Base-by-base conservation (phyloP, 1,284 basidiomycete species). In the Amylostereum chailletii region DNA sequence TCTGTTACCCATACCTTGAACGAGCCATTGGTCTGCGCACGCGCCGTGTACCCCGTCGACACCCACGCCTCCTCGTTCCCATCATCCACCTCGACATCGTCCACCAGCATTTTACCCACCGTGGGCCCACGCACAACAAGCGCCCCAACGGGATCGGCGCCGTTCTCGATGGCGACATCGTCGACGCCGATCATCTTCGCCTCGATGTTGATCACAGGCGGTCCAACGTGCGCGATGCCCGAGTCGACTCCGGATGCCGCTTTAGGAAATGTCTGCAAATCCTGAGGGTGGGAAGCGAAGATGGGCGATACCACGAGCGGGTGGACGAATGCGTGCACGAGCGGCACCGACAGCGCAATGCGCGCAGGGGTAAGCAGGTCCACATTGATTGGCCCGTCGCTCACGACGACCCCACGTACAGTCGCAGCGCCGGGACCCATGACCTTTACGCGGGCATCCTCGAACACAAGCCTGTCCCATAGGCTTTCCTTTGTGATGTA, bases 391-490 rank as follows among this genome's bases (percentile, higher is more conserved):
- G 58, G 51, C 27, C 86, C 85, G 56, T 76, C 84, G 51, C 78
- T 77, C 51, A 84, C 73, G 48, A 90, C 65, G 2, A 83, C 70
- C 27, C 69, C 77, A 51, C 86, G 69, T 40, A 90, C 55, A 19
- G 81, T 79, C 2, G 72, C 69, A 3, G 78, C 76, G 52, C 73
- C 71, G 32, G 76, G 74, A 41, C 80, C 83, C 51, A 87, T 64
- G 4, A 81, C 73, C 52, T 67, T 65, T 31, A 71, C 72, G 40
- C 88, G 74, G 3, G 86, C 86, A 27, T 65, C 65, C 53, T 83
- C 81, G 58, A 88, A 84, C 30, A 88, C 76, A 10, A 83, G 65
- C 41, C 84, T 75, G 60, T 90, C 87, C 86, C 87, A 90, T 11
- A 89, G 65, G 53, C 83, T 83, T 48, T 87, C 82, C 58, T 81